Percentiles rank a stretch among this genome's conserved stretches.
Conservation (phyloP, 306 rosid genomes). For the Senna siamea region DNA sequence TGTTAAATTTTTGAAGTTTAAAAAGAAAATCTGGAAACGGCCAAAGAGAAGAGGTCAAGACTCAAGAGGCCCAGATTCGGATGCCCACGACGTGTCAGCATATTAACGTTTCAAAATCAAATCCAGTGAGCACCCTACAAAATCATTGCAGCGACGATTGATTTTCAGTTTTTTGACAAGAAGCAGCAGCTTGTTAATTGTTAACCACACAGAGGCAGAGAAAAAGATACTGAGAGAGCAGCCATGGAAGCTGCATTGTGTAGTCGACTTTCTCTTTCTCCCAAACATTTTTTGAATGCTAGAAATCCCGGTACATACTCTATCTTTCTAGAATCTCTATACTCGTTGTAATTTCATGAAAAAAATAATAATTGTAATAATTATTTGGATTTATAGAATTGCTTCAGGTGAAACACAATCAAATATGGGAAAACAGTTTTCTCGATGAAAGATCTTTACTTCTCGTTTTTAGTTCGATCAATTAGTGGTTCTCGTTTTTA, state of each 20-base stretch:
- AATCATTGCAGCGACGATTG: slow-evolving; percentile 33
- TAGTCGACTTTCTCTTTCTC: slow-evolving; percentile 67
- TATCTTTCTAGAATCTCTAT: not conserved
- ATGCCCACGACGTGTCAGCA: slow-evolving; percentile 44
- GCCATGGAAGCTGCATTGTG: slow-evolving; percentile 72
- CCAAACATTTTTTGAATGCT: slow-evolving; percentile 60
- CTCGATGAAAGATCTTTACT: not conserved
- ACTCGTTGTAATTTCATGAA: not conserved
- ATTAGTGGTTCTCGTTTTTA: slow-evolving; percentile 11
- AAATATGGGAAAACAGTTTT: not conserved
- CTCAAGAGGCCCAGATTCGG: not conserved
- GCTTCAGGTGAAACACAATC: not conserved
- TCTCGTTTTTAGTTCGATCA: not conserved
- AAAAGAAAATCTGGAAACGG: not conserved
- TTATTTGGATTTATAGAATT: not conserved
- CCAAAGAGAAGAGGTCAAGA: not conserved
- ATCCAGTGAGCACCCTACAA: slow-evolving; percentile 37
- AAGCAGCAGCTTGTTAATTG: not conserved
- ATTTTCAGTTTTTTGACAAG: not conserved
- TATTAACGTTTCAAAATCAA: slow-evolving; percentile 37
- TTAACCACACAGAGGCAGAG: slow-evolving; percentile 21
- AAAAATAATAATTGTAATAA: not conserved
- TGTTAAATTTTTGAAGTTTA: not conserved
- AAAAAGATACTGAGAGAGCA: slow-evolving; percentile 27
- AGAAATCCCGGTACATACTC: slow-evolving; percentile 49